Base-by-base conservation (phyloP, 768 basidiomycete genomes). In the Plicaturopsis crispa region DNA sequence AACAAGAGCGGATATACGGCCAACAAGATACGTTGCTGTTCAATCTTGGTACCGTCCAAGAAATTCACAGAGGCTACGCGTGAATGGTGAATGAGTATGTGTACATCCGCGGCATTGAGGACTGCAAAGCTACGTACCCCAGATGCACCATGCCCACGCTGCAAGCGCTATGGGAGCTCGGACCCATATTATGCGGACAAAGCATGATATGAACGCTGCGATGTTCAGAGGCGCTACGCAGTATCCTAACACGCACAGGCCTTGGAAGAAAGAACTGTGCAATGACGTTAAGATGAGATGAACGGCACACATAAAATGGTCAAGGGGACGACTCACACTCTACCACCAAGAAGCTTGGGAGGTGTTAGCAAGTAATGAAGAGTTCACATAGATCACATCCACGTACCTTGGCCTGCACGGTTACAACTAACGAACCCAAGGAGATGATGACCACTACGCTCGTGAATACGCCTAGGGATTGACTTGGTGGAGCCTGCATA, bases 351-450 rank as follows among this genome's bases (percentile, higher is more conserved):
- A 36, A 89, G 69, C 85, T 88, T 47, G 4, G 31, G 19, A 30
- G 33, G 18, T 11, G 24, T 42, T 30, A 34, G 24, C 17, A 19
- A 33, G n/a, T 23, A 20, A 36, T n/a, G 22, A 16, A 47, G 17
- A 41, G 13, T 10, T 22, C 0, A 33, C 42, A 35, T 17, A 10
- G 39, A 45, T 4, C 20, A n/a, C n/a, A n/a, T n/a, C n/a, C n/a
- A n/a, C n/a, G n/a, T n/a, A 85, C 87, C 70, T 98, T 97, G 12
- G 93, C 89, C 60, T 98, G 94, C n/a, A 98, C 66, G 0, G 94
- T 97, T 6, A 98, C 90, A 0, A 84, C 74, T 21, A 96, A 66
- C 11, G 92, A 91, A 4, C 94, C 94, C 10, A 96, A 53, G 4
- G 89, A 90, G 42, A 94, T 84, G 38, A 97, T 84, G 13, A 86